These are phyloP conservation scores for Pseudophaeomoniella oleicola DNA, from an alignment of 2,329 filamentous ascomycete species.

Conservation along the genomic window DNA sequence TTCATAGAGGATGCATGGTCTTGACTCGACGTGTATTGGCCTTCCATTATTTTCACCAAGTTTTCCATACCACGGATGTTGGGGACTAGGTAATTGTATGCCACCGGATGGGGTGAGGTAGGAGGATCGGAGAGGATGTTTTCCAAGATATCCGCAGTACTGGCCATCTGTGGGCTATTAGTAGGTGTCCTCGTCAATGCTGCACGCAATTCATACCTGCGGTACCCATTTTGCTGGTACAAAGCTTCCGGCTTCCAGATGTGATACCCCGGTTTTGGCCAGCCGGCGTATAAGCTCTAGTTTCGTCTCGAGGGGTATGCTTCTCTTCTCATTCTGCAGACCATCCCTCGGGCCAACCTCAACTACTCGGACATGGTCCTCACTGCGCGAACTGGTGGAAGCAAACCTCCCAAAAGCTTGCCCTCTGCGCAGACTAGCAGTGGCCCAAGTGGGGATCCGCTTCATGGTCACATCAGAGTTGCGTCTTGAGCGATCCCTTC, in stretches of 20 bases:
- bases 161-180: conserved; percentile 40
- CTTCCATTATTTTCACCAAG: conserved; percentile 37
- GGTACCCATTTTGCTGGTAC: conserved; percentile 41
- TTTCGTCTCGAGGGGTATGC: conserved; percentile 33
- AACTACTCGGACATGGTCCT: conserved; percentile 36
- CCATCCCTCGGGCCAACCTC: conserved; percentile 40
- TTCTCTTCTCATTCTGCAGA: conserved; percentile 37
- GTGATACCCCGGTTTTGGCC: conserved; percentile 31
- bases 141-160: conserved; percentile 45
- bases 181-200: background rate
- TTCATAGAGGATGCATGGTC: conserved; percentile 19
- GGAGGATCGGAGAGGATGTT: conserved; percentile 37
- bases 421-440: too few relatives aligned
- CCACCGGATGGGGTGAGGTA: conserved; percentile 34
- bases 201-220: conserved; percentile 24
- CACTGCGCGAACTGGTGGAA: conserved; percentile 16
- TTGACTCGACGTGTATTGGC: conserved; percentile 27
- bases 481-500: too few relatives aligned
- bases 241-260: conserved; percentile 38
- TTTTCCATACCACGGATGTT: conserved; percentile 48
- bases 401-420: too few relatives aligned
- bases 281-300: conserved; percentile 33
- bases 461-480: too few relatives aligned
- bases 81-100: conserved; percentile 52
- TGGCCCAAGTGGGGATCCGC: too few relatives aligned